These are phyloP conservation scores for Scenedesmus sp. DNA, from an alignment of 163 green algal genomes.

Conservation along the genomic window DNA sequence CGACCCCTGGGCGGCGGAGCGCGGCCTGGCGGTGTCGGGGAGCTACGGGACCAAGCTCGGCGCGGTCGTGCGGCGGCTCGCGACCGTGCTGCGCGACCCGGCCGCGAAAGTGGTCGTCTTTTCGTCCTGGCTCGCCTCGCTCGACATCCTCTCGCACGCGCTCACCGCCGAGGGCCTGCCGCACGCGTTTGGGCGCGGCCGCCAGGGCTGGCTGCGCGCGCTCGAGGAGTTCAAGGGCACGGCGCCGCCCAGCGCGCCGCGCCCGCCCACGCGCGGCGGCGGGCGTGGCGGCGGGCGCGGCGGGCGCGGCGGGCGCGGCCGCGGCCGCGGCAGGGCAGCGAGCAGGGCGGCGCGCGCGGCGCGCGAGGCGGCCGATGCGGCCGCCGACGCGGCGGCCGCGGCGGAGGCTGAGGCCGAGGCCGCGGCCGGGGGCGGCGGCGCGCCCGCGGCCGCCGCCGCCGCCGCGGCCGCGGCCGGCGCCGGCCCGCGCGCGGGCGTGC, in stretches of 20 bases:
- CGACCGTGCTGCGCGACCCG: slow-evolving; percentile 62
- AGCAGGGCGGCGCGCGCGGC: not conserved
- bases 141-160: slow-evolving; percentile 81
- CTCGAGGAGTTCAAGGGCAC: slow-evolving; percentile 65
- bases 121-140: slow-evolving; percentile 83
- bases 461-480: not conserved
- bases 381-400: not conserved
- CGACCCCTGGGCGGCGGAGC: slow-evolving; percentile 53
- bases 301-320: not conserved
- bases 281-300: not conserved
- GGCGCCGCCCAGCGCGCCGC: not conserved
- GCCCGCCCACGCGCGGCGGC: not conserved
- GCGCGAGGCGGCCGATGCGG: not conserved
- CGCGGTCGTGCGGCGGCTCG: slow-evolving; percentile 77
- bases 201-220: slow-evolving; percentile 59
- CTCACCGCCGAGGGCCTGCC: slow-evolving; percentile 76
- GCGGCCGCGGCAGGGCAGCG: not conserved
- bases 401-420: not conserved
- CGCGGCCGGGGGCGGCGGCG: not conserved
- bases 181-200: slow-evolving; percentile 48
- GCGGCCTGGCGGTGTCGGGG: slow-evolving; percentile 19
- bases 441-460: not conserved
- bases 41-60: slow-evolving; percentile 81
- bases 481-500: too few species aligned
- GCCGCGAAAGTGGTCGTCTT: slow-evolving; percentile 86